A percentile compares a stretch with the other conserved stretches of the same genome.
Conservation (phyloP, 2,329 filamentous ascomycete genomes). For the Aspergillus ruber region DNA sequence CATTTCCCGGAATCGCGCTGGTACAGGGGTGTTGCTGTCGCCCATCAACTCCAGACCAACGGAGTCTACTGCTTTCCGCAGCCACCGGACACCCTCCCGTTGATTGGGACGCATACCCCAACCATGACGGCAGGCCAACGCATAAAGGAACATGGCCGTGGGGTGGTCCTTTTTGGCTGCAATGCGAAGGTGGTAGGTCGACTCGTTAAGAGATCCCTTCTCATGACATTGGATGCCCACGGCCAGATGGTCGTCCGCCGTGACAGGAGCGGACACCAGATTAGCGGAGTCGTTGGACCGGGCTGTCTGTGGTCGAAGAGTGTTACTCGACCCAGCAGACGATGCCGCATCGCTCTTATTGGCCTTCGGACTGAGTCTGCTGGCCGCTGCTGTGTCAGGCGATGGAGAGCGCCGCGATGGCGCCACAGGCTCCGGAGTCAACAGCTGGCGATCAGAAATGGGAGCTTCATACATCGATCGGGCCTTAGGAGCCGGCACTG, state of each 20-base stretch:
- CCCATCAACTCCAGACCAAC: constrained; percentile 77
- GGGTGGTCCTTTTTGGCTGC: constrained; percentile 80
- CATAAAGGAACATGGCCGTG: constrained; percentile 93
- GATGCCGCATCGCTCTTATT: constrained; percentile 42
- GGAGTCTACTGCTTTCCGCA: constrained; percentile 81
- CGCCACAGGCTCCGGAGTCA: constrained; percentile 8
- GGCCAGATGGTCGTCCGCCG: constrained; percentile 75
- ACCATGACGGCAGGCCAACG: constrained; percentile 87
- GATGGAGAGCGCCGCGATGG: constrained; percentile 5
- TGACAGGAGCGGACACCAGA: constrained; percentile 21
- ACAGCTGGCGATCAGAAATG: constrained; percentile 11
- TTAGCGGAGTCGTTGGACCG: constrained; percentile 8
- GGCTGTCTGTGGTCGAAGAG: constrained; percentile 40
- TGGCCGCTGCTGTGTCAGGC: constrained; percentile 8
- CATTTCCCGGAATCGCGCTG: constrained; percentile 56
- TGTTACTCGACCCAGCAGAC: constrained; percentile 60
- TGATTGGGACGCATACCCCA: constrained; percentile 97
- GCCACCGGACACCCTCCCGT: constrained; percentile 82
- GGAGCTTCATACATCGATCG: constrained; percentile 23
- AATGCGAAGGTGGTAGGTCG: constrained; percentile 88
- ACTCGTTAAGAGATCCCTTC: constrained; percentile 79
- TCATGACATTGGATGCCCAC: constrained; percentile 90
- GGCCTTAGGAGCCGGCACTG: constrained; percentile 21
- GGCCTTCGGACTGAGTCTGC: neutral
- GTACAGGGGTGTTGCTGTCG: constrained; percentile 48